Evolutionary conservation across 2,329 filamentous ascomycete species (phyloP), one percentile per base, ranked within the genome.

Genomic region (Aspergillus pseudoterreus): DNA sequence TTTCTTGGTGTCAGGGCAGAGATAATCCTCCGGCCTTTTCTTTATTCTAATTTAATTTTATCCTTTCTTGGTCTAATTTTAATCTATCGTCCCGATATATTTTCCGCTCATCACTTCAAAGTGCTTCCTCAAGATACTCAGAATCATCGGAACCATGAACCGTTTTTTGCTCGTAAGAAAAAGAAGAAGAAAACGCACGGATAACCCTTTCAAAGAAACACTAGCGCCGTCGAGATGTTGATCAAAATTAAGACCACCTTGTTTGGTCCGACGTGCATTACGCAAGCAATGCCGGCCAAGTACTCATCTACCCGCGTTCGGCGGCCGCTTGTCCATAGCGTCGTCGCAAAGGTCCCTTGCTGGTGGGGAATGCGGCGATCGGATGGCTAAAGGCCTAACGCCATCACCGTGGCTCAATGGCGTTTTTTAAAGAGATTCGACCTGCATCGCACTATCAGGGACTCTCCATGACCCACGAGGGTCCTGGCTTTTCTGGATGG

Each of bases 281-380:
- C 67, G 67, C 67, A 70, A 70, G 67, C 67, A 64, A 59, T 56
- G 49, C 55, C 52, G 53, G 63, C 59, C 57, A 60, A 58, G 67
- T 59, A 62, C 63, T 64, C 60, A 42, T 36, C 55, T 61, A 60
- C 61, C 63, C 61, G 59, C 61, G 57, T 60, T 62, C 61, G 61
- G 61, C 57, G 55, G 57, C 58, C 60, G 63, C 58, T 65, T 65
- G 61, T 62, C 61, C 62, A 66, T 63, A 63, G 59, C 58, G 59
- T 51, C 50, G 50, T 57, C 51, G 57, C 57, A 51, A 58, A 57
- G 63, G 66, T 69, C 66, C 67, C 66, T 68, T 68, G 60, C 60
- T 50, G 56, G 68, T 70, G 68, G 67, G 55, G 66, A 65, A 67
- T 65, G 63, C 63, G 65, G 60, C 67, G 66, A 70, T 70, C 67